A percentile compares a stretch with the other conserved stretches of the same genome.
Evolutionary conservation across 441 rosid genomes (phyloP).

Genomic region (Bocquillonia castaneifolia): DNA sequence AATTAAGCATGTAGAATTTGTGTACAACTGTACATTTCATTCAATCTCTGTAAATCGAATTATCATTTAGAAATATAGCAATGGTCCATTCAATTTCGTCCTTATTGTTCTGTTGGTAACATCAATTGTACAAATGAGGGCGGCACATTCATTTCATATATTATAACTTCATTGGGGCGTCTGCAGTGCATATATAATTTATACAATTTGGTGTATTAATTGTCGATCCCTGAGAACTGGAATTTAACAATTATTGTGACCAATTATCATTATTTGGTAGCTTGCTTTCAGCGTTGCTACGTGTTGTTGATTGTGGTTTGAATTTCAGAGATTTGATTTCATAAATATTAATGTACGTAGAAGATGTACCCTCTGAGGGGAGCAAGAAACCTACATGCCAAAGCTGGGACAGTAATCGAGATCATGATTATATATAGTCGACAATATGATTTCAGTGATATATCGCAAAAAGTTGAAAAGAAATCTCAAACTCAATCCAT

Average conservation of each 20-base stretch:
- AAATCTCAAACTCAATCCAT: conserved; percentile 3
- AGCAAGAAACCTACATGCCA: not conserved
- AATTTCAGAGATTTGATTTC: no score
- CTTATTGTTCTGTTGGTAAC: not conserved
- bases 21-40: not conserved
- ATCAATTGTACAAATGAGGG: not conserved
- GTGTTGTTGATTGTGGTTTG: no score
- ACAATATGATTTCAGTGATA: not conserved
- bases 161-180: no score
- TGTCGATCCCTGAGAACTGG: no score
- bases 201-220: no score
- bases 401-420: not conserved
- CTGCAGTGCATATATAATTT: no score
- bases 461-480: not conserved
- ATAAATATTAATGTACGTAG: no score
- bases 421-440: not conserved
- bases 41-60: not conserved
- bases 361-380: no score
- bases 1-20: not conserved
- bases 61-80: not conserved
- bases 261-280: no score
- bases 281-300: no score
- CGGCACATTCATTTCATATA: no score
- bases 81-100: not conserved
- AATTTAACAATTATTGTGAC: no score